Base-by-base conservation (phyloP, 225 moss, liverwort and hornwort species). In the Sphagnum contortum region DNA sequence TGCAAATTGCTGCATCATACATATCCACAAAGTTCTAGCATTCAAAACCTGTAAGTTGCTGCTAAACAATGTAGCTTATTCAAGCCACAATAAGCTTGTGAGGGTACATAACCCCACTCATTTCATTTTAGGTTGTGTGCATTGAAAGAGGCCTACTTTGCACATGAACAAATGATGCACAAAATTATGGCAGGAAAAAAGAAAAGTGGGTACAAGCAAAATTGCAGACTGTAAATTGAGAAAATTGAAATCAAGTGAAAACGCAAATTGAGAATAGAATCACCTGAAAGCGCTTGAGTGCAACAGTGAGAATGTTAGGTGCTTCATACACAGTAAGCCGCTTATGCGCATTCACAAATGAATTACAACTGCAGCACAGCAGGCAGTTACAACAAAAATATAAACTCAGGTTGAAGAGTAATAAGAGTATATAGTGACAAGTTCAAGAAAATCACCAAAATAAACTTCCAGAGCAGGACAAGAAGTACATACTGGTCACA, bases 271-370 rank as follows among this genome's bases (percentile, higher is more conserved):
- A 29, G 29, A 29, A 29, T n/a, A 0, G 12, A 14, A 50, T 51
- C 63, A 95, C 95, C 95, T 92, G 90, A 48, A 95, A 95, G 47
- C 95, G 84, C 74, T 92, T 95, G 5, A 95, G 86, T 13, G 95
- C 84, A 72, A 92, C 73, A 65, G 88, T 85, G 71, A 95, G 86
- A 67, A 95, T 82, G 64, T 95, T 95, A 50, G 95, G 95, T 7
- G 89, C 84, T 70, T 91, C 95, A 66, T 91, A 88, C 61, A 95
- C 51, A 49, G 95, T 90, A 61, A 95, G 88, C 59, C 86, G 95
- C 74, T 95, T 95, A 60, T 79, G 77, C 46, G 89, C 95, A 76
- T 74, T 82, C 68, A 92, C 95, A 66, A 92, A 95, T 29, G 79
- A 81, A 74, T 90, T 77, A 67, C 95, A 95, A 74, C 95, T 95